phyloP scores from a whole-genome alignment of 2,329 filamentous ascomycete species.

The Colletotrichum shisoi region DNA sequence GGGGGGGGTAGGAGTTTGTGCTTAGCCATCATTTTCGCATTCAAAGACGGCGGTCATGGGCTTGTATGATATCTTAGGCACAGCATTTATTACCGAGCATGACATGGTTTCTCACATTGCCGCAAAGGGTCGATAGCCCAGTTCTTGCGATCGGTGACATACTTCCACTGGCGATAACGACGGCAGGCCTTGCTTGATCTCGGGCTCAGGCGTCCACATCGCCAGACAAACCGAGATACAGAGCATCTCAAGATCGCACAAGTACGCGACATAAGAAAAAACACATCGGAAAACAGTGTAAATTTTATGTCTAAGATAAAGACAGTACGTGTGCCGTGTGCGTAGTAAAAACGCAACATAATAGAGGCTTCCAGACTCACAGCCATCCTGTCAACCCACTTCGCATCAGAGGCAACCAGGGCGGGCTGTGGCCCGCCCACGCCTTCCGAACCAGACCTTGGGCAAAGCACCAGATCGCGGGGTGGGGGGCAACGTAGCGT shows the following conservation, averaged over 20 bases:
- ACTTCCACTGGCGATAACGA: neutral
- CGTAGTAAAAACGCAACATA: no score
- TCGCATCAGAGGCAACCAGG: slow-evolving; percentile 9
- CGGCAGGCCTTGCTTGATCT: neutral
- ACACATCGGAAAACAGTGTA: no score
- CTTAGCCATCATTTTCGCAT: slow-evolving; percentile 10
- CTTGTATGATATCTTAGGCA: slow-evolving; percentile 26
- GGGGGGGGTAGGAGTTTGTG: slow-evolving; percentile 16
- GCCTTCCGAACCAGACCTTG: neutral
- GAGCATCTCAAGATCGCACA: no score
- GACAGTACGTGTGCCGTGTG: no score
- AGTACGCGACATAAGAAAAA: no score
- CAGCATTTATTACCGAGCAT: slow-evolving; percentile 20
- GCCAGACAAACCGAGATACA: neutral
- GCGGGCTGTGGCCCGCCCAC: neutral
- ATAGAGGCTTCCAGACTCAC: no score
- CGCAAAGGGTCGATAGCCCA: neutral
- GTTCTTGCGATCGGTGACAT: neutral
- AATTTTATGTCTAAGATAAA: no score
- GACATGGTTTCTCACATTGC: neutral
- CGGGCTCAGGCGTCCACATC: no score
- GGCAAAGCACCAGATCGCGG: slow-evolving; percentile 1
- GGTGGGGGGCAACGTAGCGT: neutral
- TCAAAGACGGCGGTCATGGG: slow-evolving; percentile 4
- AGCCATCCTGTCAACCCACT: no score